These are phyloP conservation scores for Aspergillus saccharolyticus DNA, from an alignment of 495 filamentous ascomycete genomes.

Conservation along the genomic window DNA sequence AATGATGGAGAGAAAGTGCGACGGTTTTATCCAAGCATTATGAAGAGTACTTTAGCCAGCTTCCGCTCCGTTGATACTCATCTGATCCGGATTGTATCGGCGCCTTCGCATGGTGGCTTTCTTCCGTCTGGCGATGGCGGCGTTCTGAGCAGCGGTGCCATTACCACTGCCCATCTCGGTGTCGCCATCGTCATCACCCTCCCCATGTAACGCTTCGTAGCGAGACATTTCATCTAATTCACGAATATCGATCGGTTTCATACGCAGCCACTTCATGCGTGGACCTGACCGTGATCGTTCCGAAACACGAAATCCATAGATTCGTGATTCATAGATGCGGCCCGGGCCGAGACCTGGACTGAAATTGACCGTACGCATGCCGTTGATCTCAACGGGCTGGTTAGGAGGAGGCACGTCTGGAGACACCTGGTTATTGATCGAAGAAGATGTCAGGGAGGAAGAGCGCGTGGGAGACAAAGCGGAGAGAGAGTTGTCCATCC, in stretches of 20 bases:
- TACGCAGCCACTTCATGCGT: constrained; percentile 92
- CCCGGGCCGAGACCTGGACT: constrained; percentile 78
- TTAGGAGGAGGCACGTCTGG: constrained; percentile 31
- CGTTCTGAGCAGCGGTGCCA: constrained; percentile 25
- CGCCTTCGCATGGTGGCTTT: constrained; percentile 49
- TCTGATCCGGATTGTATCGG: constrained; percentile 34
- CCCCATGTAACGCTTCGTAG: constrained; percentile 37
- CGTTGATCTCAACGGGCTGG: constrained; percentile 69
- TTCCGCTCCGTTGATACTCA: constrained; percentile 34
- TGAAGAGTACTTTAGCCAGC: constrained; percentile 13
- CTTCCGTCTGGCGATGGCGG: constrained; percentile 42
- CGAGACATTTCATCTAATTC: constrained; percentile 75
- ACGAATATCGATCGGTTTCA: constrained; percentile 70
- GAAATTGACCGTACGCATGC: constrained; percentile 74
- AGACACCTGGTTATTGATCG: constrained; percentile 23
- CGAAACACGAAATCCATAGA: constrained; percentile 93
- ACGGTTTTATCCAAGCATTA: background rate
- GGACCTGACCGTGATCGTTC: constrained; percentile 83
- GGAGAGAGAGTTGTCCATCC: constrained; percentile 21
- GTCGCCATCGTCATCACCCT: constrained; percentile 47
- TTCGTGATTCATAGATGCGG: constrained; percentile 87
- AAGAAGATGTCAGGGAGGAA: constrained; percentile 31
- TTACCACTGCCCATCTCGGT: constrained; percentile 29
- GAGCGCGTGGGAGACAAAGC: constrained; percentile 27
- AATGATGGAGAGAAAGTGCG: background rate